Conservation (phyloP, 163 green algal genomes). For the Chlorella variabilis region DNA sequence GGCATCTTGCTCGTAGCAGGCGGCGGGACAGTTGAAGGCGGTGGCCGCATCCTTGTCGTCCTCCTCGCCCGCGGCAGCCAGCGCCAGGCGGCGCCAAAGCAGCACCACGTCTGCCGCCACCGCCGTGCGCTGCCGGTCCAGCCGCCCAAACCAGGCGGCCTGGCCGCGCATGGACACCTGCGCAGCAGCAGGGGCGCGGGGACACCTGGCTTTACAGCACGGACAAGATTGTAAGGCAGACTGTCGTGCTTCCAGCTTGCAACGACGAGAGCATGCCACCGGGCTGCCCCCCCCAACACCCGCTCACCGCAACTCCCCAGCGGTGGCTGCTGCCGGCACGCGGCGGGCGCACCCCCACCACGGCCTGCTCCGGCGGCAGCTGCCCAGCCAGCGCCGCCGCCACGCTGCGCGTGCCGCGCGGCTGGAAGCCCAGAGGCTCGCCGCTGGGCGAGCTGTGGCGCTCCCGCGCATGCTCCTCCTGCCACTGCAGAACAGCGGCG, state of each 20-base stretch:
- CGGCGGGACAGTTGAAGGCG: slow-evolving; percentile 5
- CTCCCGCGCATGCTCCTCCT: not conserved
- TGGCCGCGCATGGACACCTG: slow-evolving; percentile 25
- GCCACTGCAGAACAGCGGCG: not conserved
- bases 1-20: slow-evolving; percentile 12
- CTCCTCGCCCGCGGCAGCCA: not conserved
- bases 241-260: too few species aligned
- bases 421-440: slow-evolving; percentile 31
- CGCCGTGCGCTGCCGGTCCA: slow-evolving; percentile 20
- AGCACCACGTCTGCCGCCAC: slow-evolving; percentile 23
- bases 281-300: too few species aligned
- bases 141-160: slow-evolving; percentile 27
- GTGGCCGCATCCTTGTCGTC: not conserved
- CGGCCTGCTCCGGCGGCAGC: not conserved
- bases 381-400: not conserved
- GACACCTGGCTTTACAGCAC: not conserved
- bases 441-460: not conserved
- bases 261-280: not conserved
- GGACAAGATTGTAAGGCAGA: too few species aligned
- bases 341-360: slow-evolving; percentile 23
- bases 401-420: not conserved
- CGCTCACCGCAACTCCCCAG: slow-evolving; percentile 23
- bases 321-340: slow-evolving; percentile 33
- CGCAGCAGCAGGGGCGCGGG: not conserved
- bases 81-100: not conserved